Conservation (phyloP, 805 yeast species). For the Candida ponderosae region DNA sequence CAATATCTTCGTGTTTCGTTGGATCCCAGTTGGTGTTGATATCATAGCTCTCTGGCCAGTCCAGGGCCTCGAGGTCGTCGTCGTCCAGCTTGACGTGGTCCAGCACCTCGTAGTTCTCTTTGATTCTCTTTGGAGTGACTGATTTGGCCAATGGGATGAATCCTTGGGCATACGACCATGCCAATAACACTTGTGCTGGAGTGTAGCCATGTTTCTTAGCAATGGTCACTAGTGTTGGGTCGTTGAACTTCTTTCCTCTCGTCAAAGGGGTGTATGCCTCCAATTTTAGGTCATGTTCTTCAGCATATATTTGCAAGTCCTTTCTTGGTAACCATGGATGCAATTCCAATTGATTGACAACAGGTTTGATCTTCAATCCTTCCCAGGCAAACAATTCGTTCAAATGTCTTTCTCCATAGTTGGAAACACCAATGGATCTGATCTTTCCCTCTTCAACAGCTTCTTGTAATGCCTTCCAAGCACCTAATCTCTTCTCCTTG, state of each 20-base stretch:
- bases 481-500: slow-evolving; percentile 40
- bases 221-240: slow-evolving; percentile 31
- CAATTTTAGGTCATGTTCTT: slow-evolving; percentile 32
- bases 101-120: slow-evolving; percentile 25
- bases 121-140: slow-evolving; percentile 20
- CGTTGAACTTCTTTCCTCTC: slow-evolving; percentile 35
- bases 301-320: slow-evolving; percentile 33
- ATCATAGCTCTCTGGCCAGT: not conserved
- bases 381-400: slow-evolving; percentile 56
- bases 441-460: slow-evolving; percentile 52
- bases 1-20: not conserved
- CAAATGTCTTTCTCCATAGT: slow-evolving; percentile 59
- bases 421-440: slow-evolving; percentile 70
- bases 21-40: not conserved
- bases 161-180: slow-evolving; percentile 49
- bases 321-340: slow-evolving; percentile 35
- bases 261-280: slow-evolving; percentile 60
- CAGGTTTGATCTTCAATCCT: slow-evolving; percentile 49
- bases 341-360: slow-evolving; percentile 60
- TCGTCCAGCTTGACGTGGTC: slow-evolving; percentile 9
- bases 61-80: not conserved
- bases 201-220: slow-evolving; percentile 31
- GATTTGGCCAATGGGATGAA: slow-evolving; percentile 46
- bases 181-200: slow-evolving; percentile 38
- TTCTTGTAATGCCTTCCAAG: slow-evolving; percentile 73